Evolutionary conservation across 495 filamentous ascomycete species (phyloP), one percentile per base, ranked within the genome.

Genomic region (Aspergillus saccharolyticus): DNA sequence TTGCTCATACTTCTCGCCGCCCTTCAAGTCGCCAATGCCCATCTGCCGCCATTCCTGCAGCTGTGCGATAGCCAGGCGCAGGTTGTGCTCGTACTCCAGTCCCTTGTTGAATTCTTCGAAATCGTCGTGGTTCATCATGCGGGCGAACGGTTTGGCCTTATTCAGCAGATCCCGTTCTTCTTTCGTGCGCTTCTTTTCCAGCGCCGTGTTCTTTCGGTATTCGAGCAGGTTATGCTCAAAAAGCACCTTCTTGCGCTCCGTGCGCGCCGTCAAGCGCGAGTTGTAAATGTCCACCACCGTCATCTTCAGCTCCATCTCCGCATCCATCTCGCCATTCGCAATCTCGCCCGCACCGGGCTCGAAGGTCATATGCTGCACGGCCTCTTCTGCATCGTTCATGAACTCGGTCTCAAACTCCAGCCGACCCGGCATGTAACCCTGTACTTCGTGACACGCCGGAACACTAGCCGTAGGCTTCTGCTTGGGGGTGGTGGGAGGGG

Each of bases 241-340:
- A 44, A 99, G 89, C 19, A 96, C 86, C 73, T 92, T 95, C 70
- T 99, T 99, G 44, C 94, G 82, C 65, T 97, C 92, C n/a, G 89
- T 92, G 30, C 94, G 85, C 44, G 89, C 86, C 7, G 91, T 96
- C 21, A 99, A 77, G 16, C 92, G 87, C 22, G 89, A 87, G 66
- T 97, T 97, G 74, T 99, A 99, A 54, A 99, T 97, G 60, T 96
- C 91, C 81, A 99, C 97, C 3, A 99, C 91, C 0, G 91, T 96
- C 76, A 97, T 84, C 78, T 99, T 99, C 57, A 99, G 78, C 59
- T 96, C 92, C 79, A 92, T 93, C 72, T 99, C 94, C 12, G 92
- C 90, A 57, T 97, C 95, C 17, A 88, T 74, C 63, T 91, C 87
- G 58, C 89, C 88, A 2, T 90, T 96, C 14, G 85, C 85, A 59